Percentiles rank a stretch among this genome's conserved stretches.
phyloP scores from a whole-genome alignment of 495 filamentous ascomycete genomes.

The Aspergillus avenaceus region DNA sequence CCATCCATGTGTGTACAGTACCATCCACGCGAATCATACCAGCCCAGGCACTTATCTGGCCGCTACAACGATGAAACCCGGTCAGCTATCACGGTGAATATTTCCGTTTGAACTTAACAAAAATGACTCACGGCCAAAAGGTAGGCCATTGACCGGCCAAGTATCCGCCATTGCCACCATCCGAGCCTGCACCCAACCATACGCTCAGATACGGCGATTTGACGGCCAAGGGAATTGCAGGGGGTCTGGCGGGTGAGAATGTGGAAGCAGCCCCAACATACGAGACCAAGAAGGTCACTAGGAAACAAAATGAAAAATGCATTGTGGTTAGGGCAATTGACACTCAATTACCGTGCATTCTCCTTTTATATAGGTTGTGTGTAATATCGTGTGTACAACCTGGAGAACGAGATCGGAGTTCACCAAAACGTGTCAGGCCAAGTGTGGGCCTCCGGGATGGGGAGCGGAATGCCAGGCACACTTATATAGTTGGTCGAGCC shows the following conservation, averaged over 20 bases:
- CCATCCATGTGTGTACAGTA: constrained; percentile 55
- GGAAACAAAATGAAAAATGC: constrained; percentile 23
- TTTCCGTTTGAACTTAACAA: background rate
- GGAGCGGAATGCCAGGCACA: constrained; percentile 31
- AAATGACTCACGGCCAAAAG: constrained; percentile 49
- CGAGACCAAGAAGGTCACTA: constrained; percentile 23
- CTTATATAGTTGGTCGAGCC: constrained; percentile 27
- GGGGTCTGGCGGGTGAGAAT: constrained; percentile 53
- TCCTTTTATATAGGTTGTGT: constrained; percentile 16
- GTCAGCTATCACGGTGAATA: background rate
- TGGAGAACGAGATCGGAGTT: background rate
- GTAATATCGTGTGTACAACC: constrained; percentile 3
- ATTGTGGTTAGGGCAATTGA: constrained; percentile 18
- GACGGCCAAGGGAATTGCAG: constrained; percentile 53
- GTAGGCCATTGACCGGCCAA: constrained; percentile 54
- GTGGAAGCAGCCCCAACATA: constrained; percentile 35
- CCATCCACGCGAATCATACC: constrained; percentile 57
- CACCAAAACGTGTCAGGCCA: constrained; percentile 4
- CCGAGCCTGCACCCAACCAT: constrained; percentile 49
- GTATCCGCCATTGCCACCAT: constrained; percentile 55
- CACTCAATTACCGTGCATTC: constrained; percentile 21
- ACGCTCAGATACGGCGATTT: constrained; percentile 55
- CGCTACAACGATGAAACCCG: constrained; percentile 23
- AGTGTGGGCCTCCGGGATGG: constrained; percentile 23
- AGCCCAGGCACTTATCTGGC: constrained; percentile 50